phyloP scores from a whole-genome alignment of 1,284 basidiomycete genomes.

The Puccinia novopanici region DNA sequence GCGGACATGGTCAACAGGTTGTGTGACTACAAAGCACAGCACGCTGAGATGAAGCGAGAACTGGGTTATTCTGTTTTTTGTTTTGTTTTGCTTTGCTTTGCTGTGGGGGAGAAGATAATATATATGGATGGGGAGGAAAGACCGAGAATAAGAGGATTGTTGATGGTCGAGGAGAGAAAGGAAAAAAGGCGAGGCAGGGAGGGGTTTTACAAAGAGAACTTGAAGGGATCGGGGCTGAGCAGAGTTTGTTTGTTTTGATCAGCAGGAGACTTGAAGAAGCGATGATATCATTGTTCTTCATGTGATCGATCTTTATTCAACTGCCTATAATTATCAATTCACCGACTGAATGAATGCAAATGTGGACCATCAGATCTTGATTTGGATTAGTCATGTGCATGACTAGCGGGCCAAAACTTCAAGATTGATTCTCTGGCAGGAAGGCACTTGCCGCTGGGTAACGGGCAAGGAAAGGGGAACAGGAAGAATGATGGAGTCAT shows the following conservation, averaged over 20 bases:
- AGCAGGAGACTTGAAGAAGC: neutral
- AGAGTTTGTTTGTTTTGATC: neutral
- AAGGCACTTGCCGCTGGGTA: neutral
- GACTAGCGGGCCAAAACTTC: no score
- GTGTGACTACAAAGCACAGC: neutral
- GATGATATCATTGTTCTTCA: neutral
- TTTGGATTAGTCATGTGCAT: neutral
- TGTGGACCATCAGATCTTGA: neutral
- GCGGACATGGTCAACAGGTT: constrained; percentile 25
- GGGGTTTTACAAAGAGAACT: neutral
- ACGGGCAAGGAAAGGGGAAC: neutral
- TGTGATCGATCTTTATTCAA: neutral
- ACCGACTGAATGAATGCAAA: neutral
- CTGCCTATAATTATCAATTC: no score
- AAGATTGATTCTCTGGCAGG: neutral
- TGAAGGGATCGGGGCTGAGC: constrained; percentile 1
- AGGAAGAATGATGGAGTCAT: neutral
- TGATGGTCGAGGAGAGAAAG: neutral
- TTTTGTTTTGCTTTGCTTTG: no score
- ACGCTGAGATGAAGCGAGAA: neutral
- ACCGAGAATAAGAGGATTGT: neutral
- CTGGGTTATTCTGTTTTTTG: neutral
- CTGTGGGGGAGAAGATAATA: no score
- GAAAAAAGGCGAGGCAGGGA: neutral
- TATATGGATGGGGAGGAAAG: no score